A percentile compares a stretch with the other conserved stretches of the same genome.
phyloP scores from a whole-genome alignment of 805 yeast genomes.

The Sugiyamaella boreocaroliniensis region DNA sequence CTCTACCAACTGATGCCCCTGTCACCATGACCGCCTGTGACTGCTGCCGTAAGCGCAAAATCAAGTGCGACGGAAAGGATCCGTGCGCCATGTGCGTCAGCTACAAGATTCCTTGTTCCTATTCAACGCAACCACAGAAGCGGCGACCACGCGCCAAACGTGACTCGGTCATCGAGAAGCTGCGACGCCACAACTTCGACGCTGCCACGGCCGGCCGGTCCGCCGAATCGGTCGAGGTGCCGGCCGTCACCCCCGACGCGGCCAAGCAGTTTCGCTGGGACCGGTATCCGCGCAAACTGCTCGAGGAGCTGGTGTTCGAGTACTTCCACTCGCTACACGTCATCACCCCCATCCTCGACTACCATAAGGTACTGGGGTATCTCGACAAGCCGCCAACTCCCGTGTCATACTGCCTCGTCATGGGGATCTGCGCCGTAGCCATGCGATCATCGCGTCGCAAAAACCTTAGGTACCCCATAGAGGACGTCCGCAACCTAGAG shows the following conservation, averaged over 20 bases:
- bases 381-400: conserved; percentile 6
- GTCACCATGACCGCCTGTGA: conserved; percentile 11
- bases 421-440: conserved; percentile 8
- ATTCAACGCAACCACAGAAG: conserved; percentile 5
- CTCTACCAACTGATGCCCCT: no score
- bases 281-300: conserved; percentile 4
- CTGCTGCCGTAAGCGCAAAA: conserved; percentile 13
- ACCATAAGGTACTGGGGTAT: conserved; percentile 4
- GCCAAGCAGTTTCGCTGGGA: conserved; percentile 4
- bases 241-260: not conserved
- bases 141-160: conserved; percentile 12
- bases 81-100: conserved; percentile 11
- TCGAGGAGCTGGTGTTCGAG: conserved; percentile 7
- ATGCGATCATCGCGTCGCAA: not conserved
- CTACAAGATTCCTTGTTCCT: conserved; percentile 10
- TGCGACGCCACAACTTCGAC: not conserved
- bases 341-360: conserved; percentile 12
- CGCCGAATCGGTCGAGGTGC: not conserved
- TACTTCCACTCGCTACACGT: conserved; percentile 8
- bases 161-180: conserved; percentile 12
- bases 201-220: not conserved
- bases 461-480: not conserved
- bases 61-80: conserved; percentile 9
- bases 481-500: not conserved
- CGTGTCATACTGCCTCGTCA: conserved; percentile 6